A percentile compares a stretch with the other conserved stretches of the same genome.
Conservation (phyloP, 2,329 filamentous ascomycete species). For the Coniochaeta sp. region DNA sequence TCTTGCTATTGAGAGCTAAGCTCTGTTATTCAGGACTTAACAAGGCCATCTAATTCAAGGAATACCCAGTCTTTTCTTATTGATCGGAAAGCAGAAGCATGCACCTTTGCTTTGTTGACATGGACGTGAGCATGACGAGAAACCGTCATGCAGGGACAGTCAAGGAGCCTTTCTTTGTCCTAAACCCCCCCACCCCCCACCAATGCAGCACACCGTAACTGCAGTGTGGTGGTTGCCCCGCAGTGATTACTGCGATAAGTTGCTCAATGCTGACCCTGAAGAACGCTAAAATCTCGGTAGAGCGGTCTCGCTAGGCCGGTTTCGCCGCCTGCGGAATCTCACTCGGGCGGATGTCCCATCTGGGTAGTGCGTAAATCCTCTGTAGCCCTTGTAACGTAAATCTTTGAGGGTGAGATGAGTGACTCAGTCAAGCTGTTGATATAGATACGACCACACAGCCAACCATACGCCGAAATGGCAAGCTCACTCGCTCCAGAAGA, state of each 20-base stretch:
- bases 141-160: neutral
- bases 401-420: neutral
- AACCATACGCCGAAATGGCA: neutral
- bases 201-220: neutral
- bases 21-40: neutral
- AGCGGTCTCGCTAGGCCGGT: neutral
- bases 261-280: neutral
- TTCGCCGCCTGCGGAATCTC: neutral
- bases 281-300: neutral
- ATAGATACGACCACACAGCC: neutral
- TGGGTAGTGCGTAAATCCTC: neutral
- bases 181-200: neutral
- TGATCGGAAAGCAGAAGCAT: too few species aligned
- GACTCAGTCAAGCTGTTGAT: neutral
- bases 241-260: neutral
- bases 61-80: too few species aligned
- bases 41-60: neutral
- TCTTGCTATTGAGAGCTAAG: constrained; percentile 63
- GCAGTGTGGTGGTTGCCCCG: neutral
- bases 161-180: neutral
- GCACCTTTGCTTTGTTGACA: neutral
- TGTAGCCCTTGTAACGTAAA: neutral
- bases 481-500: neutral
- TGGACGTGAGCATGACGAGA: neutral
- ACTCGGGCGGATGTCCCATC: neutral